phyloP scores from a whole-genome alignment of 345 rosid genomes.

The Odontarrhena argentea region DNA sequence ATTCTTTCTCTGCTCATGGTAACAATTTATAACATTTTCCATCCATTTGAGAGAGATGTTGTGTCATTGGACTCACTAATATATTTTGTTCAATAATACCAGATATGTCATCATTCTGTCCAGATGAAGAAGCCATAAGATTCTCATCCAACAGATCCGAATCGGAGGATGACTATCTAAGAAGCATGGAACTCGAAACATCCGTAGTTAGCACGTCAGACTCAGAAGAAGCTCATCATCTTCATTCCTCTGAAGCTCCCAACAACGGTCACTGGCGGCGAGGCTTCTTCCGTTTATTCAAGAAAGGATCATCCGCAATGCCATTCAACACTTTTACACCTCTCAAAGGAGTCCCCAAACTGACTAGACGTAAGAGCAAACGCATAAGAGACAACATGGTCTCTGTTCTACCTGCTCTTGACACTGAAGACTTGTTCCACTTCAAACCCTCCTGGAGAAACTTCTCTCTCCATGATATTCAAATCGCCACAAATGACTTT shows the following conservation, averaged over 20 bases:
- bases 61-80: neutral
- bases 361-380: conserved; percentile 66
- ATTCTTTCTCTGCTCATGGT: conserved; percentile 54
- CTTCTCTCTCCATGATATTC: conserved; percentile 64
- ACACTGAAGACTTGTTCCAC: conserved; percentile 60
- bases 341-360: conserved; percentile 55
- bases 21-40: conserved; percentile 1
- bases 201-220: conserved; percentile 63
- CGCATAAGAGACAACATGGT: conserved; percentile 60
- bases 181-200: conserved; percentile 46
- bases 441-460: conserved; percentile 81
- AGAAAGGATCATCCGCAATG: conserved; percentile 57
- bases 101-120: conserved; percentile 43
- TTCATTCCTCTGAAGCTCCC: conserved; percentile 21
- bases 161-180: conserved; percentile 44
- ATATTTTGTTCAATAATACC: neutral
- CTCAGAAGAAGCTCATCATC: conserved; percentile 40
- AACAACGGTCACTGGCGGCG: conserved; percentile 49
- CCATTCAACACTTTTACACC: conserved; percentile 52
- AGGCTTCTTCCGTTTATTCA: conserved; percentile 59
- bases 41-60: neutral
- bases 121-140: conserved; percentile 23
- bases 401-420: conserved; percentile 50
- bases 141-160: conserved; percentile 10
- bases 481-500: conserved; percentile 68